phyloP scores from a whole-genome alignment of 768 basidiomycete species.

The Nevesoporus exiguus region DNA sequence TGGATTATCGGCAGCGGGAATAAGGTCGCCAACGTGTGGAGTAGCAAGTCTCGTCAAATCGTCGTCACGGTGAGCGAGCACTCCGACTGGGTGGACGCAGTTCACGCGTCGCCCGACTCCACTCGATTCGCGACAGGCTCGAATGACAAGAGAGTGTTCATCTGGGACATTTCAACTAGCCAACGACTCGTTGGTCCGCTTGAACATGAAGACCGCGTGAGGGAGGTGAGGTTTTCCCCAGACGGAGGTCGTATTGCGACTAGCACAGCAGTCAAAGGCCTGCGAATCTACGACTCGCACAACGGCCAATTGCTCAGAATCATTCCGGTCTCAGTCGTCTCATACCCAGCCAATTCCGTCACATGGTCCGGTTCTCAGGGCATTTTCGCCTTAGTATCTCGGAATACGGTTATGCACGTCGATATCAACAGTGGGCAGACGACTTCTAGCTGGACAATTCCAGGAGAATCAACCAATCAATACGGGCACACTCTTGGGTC shows the following conservation, averaged over 20 bases:
- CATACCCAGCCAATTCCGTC: neutral
- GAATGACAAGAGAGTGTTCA: neutral
- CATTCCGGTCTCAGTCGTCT: neutral
- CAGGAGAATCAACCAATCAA: neutral
- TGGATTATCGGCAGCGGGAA: slow-evolving; percentile 1
- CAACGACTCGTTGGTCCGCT: slow-evolving; percentile 7
- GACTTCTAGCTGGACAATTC: slow-evolving; percentile 1
- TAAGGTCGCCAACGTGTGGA: neutral
- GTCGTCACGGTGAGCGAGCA: neutral
- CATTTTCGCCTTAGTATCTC: slow-evolving; percentile 1
- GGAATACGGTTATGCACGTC: neutral
- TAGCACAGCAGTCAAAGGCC: neutral
- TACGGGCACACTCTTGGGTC: neutral
- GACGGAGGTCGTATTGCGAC: slow-evolving; percentile 4
- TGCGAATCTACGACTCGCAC: slow-evolving; percentile 6
- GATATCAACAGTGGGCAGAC: neutral
- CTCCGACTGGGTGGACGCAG: neutral
- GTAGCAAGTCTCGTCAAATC: neutral
- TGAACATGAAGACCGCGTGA: neutral
- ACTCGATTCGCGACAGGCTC: slow-evolving; percentile 3
- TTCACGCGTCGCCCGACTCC: slow-evolving; percentile 9
- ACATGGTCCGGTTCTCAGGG: neutral
- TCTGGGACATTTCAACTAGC: slow-evolving; percentile 9
- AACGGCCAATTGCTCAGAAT: neutral
- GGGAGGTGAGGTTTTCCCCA: slow-evolving; percentile 8